These are phyloP conservation scores for Macrolepiota albuminosa DNA, from an alignment of 768 basidiomycete genomes.

Conservation along the genomic window DNA sequence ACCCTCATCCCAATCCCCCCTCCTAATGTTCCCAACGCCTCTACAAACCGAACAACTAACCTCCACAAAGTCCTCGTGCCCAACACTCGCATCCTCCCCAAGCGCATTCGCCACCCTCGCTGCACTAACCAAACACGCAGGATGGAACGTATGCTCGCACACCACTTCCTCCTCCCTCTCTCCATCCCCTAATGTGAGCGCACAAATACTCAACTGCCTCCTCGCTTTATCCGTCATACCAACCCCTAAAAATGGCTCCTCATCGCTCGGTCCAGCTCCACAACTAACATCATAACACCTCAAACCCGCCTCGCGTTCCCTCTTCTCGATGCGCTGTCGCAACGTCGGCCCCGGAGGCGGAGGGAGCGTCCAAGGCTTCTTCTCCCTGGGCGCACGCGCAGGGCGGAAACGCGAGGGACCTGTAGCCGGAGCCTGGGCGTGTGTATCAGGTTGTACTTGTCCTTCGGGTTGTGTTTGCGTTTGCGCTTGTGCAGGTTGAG, in stretches of 20 bases:
- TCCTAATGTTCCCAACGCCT: constrained; percentile 52
- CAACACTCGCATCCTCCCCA: constrained; percentile 37
- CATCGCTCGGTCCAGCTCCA: constrained; percentile 71
- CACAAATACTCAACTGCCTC: constrained; percentile 36
- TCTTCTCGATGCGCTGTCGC: constrained; percentile 67
- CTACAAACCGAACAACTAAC: constrained; percentile 76
- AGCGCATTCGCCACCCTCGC: constrained; percentile 47
- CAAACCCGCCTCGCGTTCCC: constrained; percentile 67
- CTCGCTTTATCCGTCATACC: constrained; percentile 22
- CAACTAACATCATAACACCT: constrained; percentile 72
- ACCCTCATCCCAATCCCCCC: constrained; percentile 56
- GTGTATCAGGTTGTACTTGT: neutral
- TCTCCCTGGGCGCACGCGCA: constrained; percentile 18
- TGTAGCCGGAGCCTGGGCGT: neutral
- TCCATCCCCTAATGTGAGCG: constrained; percentile 9
- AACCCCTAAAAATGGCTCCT: constrained; percentile 49
- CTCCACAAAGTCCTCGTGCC: constrained; percentile 40
- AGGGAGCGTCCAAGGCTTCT: constrained; percentile 55
- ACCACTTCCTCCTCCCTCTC: constrained; percentile 20
- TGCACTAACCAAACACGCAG: constrained; percentile 66
- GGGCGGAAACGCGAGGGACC: neutral
- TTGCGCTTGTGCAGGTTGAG: neutral
- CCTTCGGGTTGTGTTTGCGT: neutral
- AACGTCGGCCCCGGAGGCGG: constrained; percentile 64
- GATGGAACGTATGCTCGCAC: constrained; percentile 69